Evolutionary conservation across 208 protist species (phyloP).

Genomic region (Strigomonas galati): DNA sequence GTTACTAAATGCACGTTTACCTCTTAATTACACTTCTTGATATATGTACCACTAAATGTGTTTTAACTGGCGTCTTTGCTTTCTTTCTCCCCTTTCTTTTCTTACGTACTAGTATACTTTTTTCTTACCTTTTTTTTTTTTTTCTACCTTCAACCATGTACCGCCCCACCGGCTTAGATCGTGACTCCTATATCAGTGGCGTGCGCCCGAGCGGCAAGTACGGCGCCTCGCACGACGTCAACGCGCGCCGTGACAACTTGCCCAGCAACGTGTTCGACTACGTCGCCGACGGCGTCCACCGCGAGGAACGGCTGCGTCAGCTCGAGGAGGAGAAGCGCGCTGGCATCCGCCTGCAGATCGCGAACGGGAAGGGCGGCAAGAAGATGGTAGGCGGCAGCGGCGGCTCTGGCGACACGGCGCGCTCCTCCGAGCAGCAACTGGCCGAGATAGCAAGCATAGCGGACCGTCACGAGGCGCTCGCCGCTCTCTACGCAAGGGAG

Average conservation of each 20-base stretch:
- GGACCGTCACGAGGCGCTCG: constrained; percentile 58
- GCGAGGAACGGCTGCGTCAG: constrained; percentile 62
- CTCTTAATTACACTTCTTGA: too few relatives aligned
- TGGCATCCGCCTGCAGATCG: constrained; percentile 36
- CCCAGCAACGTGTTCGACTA: constrained; percentile 80
- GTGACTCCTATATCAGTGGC: constrained; percentile 85
- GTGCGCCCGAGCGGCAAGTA: constrained; percentile 62
- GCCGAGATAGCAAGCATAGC: constrained; percentile 21
- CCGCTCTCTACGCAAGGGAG: constrained; percentile 59
- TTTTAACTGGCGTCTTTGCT: too few relatives aligned
- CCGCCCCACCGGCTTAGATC: constrained; percentile 62
- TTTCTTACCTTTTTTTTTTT: constrained; percentile 14
- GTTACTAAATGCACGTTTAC: too few relatives aligned
- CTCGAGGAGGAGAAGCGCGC: constrained; percentile 64
- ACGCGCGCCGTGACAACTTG: constrained; percentile 82
- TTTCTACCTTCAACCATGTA: constrained; percentile 34
- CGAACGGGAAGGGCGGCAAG: constrained; percentile 37
- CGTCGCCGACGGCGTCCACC: constrained; percentile 61
- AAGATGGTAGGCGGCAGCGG: constrained; percentile 37
- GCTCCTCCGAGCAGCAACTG: constrained; percentile 29
- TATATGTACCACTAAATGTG: too few relatives aligned
- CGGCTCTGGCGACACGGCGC: constrained; percentile 34
- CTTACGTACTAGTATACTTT: constrained; percentile 15
- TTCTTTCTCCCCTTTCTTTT: constrained; percentile 16
- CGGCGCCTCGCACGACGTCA: constrained; percentile 71